Evolutionary conservation across 129 eudicot genomes (phyloP).

Genomic region (Ambrosia trifida): DNA sequence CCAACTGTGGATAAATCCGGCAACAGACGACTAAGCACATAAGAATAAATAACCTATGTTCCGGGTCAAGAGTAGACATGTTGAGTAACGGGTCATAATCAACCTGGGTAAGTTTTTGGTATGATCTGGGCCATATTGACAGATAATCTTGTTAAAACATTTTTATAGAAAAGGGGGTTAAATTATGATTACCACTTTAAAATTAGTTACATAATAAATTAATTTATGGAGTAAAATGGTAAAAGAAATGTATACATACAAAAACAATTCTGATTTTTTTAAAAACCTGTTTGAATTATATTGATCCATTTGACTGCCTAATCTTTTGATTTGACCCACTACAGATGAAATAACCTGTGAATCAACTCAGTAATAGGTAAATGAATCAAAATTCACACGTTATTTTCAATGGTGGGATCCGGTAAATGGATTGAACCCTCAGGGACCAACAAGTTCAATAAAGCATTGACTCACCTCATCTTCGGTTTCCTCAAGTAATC

Average conservation of each 20-base stretch:
- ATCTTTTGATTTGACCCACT: neutral
- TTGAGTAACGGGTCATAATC: neutral
- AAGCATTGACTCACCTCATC: constrained; percentile 67
- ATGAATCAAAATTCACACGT: too few relatives aligned
- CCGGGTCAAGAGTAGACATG: neutral
- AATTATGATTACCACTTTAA: neutral
- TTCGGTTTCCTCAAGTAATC: constrained; percentile 98
- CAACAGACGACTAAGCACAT: constrained; percentile 10
- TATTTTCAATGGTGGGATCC: neutral
- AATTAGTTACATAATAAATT: neutral
- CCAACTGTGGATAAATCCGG: constrained; percentile 50
- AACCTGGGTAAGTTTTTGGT: neutral
- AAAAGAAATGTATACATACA: neutral
- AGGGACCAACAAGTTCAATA: constrained; percentile 9
- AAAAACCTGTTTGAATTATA: neutral
- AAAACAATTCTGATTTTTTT: neutral
- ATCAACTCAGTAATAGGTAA: neutral
- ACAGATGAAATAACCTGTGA: neutral
- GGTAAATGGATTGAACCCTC: neutral
- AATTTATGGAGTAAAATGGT: neutral
- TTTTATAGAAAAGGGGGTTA: neutral
- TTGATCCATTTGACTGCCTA: neutral
- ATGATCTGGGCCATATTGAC: neutral
- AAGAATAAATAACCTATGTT: neutral
- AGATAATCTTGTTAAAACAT: too few relatives aligned